Evolutionary conservation across 2,329 filamentous ascomycete genomes (phyloP).

Genomic region (Trichocomaceae sp.): DNA sequence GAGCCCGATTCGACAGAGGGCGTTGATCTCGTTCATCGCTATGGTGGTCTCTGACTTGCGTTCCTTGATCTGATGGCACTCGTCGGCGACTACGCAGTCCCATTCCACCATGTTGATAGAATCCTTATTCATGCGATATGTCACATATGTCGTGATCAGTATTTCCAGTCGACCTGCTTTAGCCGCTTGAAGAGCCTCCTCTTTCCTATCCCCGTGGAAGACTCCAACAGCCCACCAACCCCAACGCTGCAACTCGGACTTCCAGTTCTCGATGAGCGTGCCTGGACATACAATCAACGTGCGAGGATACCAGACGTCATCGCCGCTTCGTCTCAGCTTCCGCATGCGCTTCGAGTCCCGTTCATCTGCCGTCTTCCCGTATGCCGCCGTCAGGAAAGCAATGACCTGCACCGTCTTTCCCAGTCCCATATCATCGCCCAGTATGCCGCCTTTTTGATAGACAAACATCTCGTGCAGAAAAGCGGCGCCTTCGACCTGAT

Average conservation of each 20-base stretch:
- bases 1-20: slow-evolving; percentile 83
- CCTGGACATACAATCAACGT: slow-evolving; percentile 84
- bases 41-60: slow-evolving; percentile 67
- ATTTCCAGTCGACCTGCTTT: slow-evolving; percentile 73
- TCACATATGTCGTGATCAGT: slow-evolving; percentile 89
- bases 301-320: slow-evolving; percentile 68
- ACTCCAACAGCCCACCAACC: slow-evolving; percentile 89
- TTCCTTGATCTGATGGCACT: slow-evolving; percentile 87
- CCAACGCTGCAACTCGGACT: slow-evolving; percentile 77
- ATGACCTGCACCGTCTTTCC: slow-evolving; percentile 97
- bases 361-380: slow-evolving; percentile 88
- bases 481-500: slow-evolving; percentile 76
- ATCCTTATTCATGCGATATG: slow-evolving; percentile 69
- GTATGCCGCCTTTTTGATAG: slow-evolving; percentile 80
- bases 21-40: slow-evolving; percentile 84
- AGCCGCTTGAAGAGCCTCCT: slow-evolving; percentile 65
- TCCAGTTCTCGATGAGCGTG: slow-evolving; percentile 85
- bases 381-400: slow-evolving; percentile 82
- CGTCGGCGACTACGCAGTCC: slow-evolving; percentile 92
- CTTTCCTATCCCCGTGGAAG: slow-evolving; percentile 69
- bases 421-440: slow-evolving; percentile 96
- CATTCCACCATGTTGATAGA: slow-evolving; percentile 79
- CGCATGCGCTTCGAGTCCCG: slow-evolving; percentile 81
- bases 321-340: slow-evolving; percentile 61
- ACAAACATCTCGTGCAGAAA: slow-evolving; percentile 88